Percentiles rank a stretch among this genome's conserved stretches.
Evolutionary conservation across 1,284 basidiomycete genomes (phyloP).

Genomic region (Baeospora myosura): DNA sequence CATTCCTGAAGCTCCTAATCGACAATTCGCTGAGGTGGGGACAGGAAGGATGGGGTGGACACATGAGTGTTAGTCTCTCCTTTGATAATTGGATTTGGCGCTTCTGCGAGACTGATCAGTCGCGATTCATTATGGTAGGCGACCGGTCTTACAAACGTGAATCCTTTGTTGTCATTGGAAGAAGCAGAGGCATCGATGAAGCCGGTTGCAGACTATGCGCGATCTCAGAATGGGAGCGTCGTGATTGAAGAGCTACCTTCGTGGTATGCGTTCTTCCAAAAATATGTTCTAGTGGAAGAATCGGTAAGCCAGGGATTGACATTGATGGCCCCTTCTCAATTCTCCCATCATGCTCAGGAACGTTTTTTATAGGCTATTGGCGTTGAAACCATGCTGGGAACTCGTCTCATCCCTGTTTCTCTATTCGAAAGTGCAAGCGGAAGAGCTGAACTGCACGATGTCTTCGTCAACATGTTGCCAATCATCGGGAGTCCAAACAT

Average conservation of each 20-base stretch:
- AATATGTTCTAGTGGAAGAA: constrained; percentile 9
- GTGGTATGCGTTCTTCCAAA: constrained; percentile 25
- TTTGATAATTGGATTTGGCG: no score
- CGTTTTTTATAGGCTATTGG: constrained; percentile 23
- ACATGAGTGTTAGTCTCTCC: constrained; percentile 20
- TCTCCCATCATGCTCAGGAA: constrained; percentile 10
- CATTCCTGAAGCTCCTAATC: constrained; percentile 26
- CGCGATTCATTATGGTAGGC: constrained; percentile 1
- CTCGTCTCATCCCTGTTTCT: constrained; percentile 23
- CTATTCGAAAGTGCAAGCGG: constrained; percentile 21
- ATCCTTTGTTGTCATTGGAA: constrained; percentile 20
- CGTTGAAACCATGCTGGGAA: constrained; percentile 21
- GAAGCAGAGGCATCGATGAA: constrained; percentile 25
- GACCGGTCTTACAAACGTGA: constrained; percentile 16
- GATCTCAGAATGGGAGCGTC: constrained; percentile 22
- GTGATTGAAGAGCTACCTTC: constrained; percentile 25
- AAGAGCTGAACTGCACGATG: constrained; percentile 17
- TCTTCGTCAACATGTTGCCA: constrained; percentile 20
- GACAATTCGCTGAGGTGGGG: constrained; percentile 34
- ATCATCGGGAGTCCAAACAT: constrained; percentile 21
- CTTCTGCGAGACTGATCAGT: neutral
- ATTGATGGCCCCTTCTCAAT: constrained; percentile 21
- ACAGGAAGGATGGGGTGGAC: constrained; percentile 47
- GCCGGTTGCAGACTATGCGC: constrained; percentile 22
- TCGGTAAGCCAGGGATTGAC: neutral